A percentile compares a stretch with the other conserved stretches of the same genome.
Conservation (phyloP, 306 rosid genomes). For the Hippophae rhamnoides region DNA sequence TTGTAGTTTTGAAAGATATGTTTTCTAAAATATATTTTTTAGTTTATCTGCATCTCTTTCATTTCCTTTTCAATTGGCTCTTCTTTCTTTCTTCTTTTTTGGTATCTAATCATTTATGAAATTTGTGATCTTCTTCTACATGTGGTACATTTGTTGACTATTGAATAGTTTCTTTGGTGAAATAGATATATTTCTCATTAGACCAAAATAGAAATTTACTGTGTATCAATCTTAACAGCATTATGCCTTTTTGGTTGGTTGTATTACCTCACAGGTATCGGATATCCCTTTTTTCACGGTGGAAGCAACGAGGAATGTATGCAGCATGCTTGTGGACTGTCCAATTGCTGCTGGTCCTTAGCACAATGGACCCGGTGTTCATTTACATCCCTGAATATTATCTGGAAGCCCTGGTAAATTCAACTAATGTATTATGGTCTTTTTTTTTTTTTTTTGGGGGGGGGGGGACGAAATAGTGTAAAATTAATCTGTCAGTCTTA, state of each 20-base stretch:
- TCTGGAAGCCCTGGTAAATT: conserved; percentile 79
- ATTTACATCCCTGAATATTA: conserved; percentile 81
- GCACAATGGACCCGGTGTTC: conserved; percentile 73
- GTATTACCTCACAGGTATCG: conserved; percentile 56
- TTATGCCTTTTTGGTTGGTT: conserved; percentile 3
- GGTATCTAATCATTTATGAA: too few species aligned
- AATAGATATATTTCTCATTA: background rate
- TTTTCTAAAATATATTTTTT: too few species aligned
- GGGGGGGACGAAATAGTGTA: background rate
- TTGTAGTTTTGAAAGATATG: too few species aligned
- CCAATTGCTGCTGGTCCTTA: conserved; percentile 80
- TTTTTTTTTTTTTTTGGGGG: background rate
- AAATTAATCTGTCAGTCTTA: background rate
- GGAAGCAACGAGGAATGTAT: conserved; percentile 99
- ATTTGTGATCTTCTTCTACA: too few species aligned
- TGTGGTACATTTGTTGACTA: too few species aligned
- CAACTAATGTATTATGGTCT: background rate
- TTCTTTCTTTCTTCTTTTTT: too few species aligned
- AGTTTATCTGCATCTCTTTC: too few species aligned
- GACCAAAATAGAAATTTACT: background rate
- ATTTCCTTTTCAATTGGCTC: too few species aligned
- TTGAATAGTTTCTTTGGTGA: too few species aligned
- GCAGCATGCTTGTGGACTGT: conserved; percentile 97
- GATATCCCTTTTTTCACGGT: conserved; percentile 57
- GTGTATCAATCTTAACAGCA: background rate